Evolutionary conservation across 805 yeast species (phyloP), one percentile per base, ranked within the genome.

Genomic region (Candida golubevii): DNA sequence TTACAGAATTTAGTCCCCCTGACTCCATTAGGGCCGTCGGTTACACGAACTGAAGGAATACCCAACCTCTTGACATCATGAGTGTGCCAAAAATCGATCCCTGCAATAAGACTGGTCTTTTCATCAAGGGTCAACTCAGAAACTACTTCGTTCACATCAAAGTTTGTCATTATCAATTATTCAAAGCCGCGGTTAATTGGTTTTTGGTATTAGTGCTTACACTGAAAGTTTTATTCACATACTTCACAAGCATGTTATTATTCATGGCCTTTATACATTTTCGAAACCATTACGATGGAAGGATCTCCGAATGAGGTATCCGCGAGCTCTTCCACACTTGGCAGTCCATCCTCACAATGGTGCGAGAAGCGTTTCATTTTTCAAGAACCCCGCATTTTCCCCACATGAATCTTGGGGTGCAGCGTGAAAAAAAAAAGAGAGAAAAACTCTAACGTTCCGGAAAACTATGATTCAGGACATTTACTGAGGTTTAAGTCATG

Each of bases 21-120:
- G 9, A 61, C 57, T 10, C 69, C 67, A 41, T 64, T 64, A 8
- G 67, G 69, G 4, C 67, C 69, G 39, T 64, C 67, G 30, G 61
- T 53, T 29, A 74, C 55, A 55, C 83, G 66, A 6, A 79, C 47
- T 0, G 73, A 60, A 2, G 80, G 82, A 34, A 79, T 56, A 15
- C 65, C 67, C 28, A 74, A 55, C 34, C 74, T 46, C 26, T 55
- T 58, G 18, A 77, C 63, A 1, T 69, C 54, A 41, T 44, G 53
- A 2, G 81, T 77, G 60, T 75, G 80, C 80, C 81, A 77, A 57
- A 67, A 66, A 54, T 77, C 80, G 35, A 58, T 56, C 30, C 80
- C 77, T 13, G 73, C 55, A 30, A 65, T 37, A n/a, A 72, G 60
- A 4, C 52, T 39, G 39, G 60, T 51, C 35, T 63, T 63, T 40